Evolutionary conservation across 2,329 filamentous ascomycete genomes (phyloP), one percentile per base, ranked within the genome.

Genomic region (Hysterium pulicare): DNA sequence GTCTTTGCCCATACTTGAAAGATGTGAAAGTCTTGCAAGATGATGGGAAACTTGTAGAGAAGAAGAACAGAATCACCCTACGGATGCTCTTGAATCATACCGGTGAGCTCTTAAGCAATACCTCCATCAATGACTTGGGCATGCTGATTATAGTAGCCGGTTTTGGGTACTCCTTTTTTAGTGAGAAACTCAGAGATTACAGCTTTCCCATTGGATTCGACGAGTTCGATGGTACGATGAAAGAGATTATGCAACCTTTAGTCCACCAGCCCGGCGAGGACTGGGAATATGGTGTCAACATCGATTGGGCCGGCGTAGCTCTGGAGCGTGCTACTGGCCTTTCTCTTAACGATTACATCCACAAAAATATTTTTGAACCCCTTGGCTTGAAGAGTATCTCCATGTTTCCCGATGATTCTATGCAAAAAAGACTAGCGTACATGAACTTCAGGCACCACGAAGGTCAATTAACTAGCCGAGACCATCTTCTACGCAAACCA

Each of bases 261-360:
- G 58, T 84, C 1, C 80, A 82, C 49, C 80, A 86, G 49, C 83
- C 83, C 0, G 82, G 82, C 0, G 72, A 75, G 19, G 68, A 68
- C 3, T 86, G 79, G 77, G 72, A 79, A 43, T 85, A 86, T 33
- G 64, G 65, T 1, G 64, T 69, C 53, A 70, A 67, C 48, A 67
- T 74, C 39, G 73, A 77, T 56, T 76, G 71, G 71, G 72, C 72
- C 1, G 74, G 74, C 30, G 66, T 74, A 21, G 57, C 71, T 10
- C 60, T 76, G 24, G 71, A 76, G 47, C 67, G 70, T 28, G 59
- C 68, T 34, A 69, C 71, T 2, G 68, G 69, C 13, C 51, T 66
- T 23, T 57, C 53, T 5, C 62, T 77, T 2, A 68, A 70, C 40
- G 69, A 70, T 31, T 74, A 74, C 57, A 67, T 75, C 49, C 63